A percentile compares a stretch with the other conserved stretches of the same genome.
Evolutionary conservation across 495 filamentous ascomycete species (phyloP).

Genomic region (Penicillium canescens): DNA sequence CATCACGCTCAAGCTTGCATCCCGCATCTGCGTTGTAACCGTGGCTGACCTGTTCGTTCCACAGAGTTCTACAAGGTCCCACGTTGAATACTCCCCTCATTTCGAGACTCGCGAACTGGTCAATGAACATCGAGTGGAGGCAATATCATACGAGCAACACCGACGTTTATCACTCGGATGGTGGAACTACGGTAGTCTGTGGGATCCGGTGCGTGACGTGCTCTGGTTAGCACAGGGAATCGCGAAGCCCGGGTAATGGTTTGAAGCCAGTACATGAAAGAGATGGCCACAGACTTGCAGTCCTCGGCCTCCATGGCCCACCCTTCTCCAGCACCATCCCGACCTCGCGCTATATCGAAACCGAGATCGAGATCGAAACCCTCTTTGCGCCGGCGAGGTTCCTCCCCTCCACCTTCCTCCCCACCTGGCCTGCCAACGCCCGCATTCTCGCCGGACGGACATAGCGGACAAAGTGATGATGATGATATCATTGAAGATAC

Average conservation of each 20-base stretch:
- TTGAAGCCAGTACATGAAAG: constrained; percentile 16
- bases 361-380: constrained; percentile 43
- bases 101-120: background rate
- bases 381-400: constrained; percentile 53
- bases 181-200: constrained; percentile 21
- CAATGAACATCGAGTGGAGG: background rate
- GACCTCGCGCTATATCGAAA: constrained; percentile 51
- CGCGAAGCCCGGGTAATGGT: constrained; percentile 21
- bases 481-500: constrained; percentile 67
- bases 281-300: constrained; percentile 31
- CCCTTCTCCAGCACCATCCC: constrained; percentile 65
- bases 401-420: constrained; percentile 66
- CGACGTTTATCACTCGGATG: constrained; percentile 13
- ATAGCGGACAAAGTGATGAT: constrained; percentile 42
- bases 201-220: constrained; percentile 22
- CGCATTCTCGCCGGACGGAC: constrained; percentile 41
- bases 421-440: constrained; percentile 57
- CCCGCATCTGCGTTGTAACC: constrained; percentile 24
- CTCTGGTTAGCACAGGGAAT: constrained; percentile 32
- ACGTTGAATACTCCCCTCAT: constrained; percentile 6
- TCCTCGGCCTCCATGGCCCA: constrained; percentile 28
- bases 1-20: constrained; percentile 17
- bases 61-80: constrained; percentile 14
- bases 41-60: constrained; percentile 28
- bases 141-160: background rate